Conservation (phyloP, 305 asterid genomes). For the Rubia peregrina region DNA sequence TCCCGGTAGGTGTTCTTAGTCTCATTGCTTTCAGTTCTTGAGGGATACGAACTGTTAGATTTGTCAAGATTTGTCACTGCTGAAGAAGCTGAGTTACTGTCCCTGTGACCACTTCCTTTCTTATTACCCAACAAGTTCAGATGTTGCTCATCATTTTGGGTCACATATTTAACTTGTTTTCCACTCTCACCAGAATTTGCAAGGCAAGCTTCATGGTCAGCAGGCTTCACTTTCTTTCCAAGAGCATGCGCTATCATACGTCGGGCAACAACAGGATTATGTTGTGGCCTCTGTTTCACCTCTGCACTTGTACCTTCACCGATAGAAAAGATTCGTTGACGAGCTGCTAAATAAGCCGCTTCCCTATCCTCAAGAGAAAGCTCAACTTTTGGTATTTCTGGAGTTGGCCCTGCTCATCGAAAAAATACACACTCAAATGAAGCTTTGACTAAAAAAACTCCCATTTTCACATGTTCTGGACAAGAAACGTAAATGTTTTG, state of each 20-base stretch:
- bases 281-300: conserved; percentile 56
- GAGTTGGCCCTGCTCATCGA: conserved; percentile 27
- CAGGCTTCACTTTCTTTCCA: conserved; percentile 51
- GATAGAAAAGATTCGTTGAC: conserved; percentile 54
- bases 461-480: not conserved
- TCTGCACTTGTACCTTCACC: conserved; percentile 31
- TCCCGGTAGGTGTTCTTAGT: conserved; percentile 33
- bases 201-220: conserved; percentile 25
- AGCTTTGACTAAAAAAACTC: conserved; percentile 8
- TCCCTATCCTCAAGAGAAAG: conserved; percentile 68
- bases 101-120: conserved; percentile 21
- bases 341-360: conserved; percentile 64
- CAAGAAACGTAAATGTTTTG: not conserved
- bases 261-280: conserved; percentile 69
- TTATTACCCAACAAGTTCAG: conserved; percentile 18
- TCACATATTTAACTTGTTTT: conserved; percentile 23
- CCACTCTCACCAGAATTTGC: conserved; percentile 23
- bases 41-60: conserved; percentile 19
- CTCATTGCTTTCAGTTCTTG: conserved; percentile 25
- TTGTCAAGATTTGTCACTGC: conserved; percentile 21
- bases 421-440: not conserved
- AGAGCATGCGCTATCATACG: conserved; percentile 94
- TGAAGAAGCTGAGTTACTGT: conserved; percentile 22
- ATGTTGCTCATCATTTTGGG: conserved; percentile 25
- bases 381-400: conserved; percentile 22